Evolutionary conservation across 805 yeast species (phyloP).

Genomic region (Kazachstania viticola): DNA sequence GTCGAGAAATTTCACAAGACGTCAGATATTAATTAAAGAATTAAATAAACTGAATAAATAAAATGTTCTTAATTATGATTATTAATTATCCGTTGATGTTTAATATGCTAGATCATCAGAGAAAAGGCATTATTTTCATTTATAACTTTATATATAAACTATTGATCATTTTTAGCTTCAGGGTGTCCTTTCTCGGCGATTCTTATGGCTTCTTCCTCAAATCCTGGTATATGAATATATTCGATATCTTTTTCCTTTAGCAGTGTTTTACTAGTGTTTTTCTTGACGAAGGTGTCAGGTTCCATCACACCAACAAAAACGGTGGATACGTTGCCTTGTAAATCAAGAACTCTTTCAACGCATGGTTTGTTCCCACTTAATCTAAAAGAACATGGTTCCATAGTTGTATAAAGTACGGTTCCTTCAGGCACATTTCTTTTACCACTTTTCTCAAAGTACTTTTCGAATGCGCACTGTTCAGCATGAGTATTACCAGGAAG

Average conservation of each 20-base stretch:
- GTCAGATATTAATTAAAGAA: no score
- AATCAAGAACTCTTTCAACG: conserved; percentile 57
- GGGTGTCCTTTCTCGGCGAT: no score
- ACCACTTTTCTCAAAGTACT: conserved; percentile 37
- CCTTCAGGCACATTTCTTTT: conserved; percentile 50
- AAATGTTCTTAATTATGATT: no score
- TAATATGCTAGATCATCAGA: no score
- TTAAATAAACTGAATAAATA: no score
- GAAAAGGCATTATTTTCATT: no score
- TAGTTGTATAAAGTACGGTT: conserved; percentile 79
- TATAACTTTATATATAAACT: no score
- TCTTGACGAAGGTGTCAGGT: conserved; percentile 81
- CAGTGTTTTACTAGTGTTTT: conserved; percentile 40
- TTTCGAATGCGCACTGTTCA: conserved; percentile 84
- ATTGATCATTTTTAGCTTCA: no score
- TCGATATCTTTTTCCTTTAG: conserved; percentile 46
- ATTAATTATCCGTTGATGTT: no score
- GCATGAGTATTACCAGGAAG: conserved; percentile 94
- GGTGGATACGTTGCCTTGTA: conserved; percentile 40
- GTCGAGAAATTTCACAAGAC: no score
- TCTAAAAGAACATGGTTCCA: conserved; percentile 92
- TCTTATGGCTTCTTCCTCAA: conserved; percentile 37
- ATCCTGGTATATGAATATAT: conserved; percentile 32
- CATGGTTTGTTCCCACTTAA: conserved; percentile 88
- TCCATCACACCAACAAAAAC: conserved; percentile 89